Base-by-base conservation (phyloP, 208 protist genomes). In the Wallacemonas sp. region DNA sequence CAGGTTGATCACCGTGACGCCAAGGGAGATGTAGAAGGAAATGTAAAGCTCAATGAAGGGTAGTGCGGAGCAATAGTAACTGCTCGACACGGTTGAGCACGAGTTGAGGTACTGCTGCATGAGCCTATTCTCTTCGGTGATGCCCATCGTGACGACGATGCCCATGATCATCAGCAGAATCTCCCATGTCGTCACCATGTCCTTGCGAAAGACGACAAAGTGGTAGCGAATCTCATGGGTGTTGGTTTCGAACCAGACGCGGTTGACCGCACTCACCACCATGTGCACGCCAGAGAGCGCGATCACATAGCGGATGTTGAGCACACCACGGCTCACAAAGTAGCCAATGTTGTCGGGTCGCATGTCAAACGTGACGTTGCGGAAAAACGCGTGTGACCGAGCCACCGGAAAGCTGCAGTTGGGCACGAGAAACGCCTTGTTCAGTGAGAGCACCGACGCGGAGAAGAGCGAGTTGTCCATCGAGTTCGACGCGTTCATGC, bases 121-220 rank as follows among this genome's bases (percentile, higher is more conserved):
- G 12, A 88, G 57, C 16, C 66, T 21, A 61, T 91, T 89, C 43
- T 96, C 81, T 2, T 33, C 11, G 0, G 44, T 76, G 12, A 92
- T 60, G 9, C 56, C 36, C 21, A 82, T 70, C 19, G 70, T 74
- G 49, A 88, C 43, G 30, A 89, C 63, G 58, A 92, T 64, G 19
- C 75, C 74, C 19, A 91, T 39, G 43, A 91, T 66, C 57, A 90
- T 68, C 14, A 94, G 56, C 9, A 85, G 62, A 26, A 94, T 23
- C 72, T 94, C 81, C 84, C 83, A 93, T 34, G 74, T 79, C n/a
- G 79, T 81, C 21, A 96, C 33, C 67, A 82, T 82, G 47, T 94
- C 90, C 61, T 93, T 94, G 52, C 85, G 83, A 62, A 94, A 84
- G 11, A 94, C 76, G 1, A 89, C 81, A 74, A 93, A 93, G 74